A percentile compares a stretch with the other conserved stretches of the same genome.
phyloP scores from a whole-genome alignment of 2,329 filamentous ascomycete genomes.

The Sclerotinia nivalis region DNA sequence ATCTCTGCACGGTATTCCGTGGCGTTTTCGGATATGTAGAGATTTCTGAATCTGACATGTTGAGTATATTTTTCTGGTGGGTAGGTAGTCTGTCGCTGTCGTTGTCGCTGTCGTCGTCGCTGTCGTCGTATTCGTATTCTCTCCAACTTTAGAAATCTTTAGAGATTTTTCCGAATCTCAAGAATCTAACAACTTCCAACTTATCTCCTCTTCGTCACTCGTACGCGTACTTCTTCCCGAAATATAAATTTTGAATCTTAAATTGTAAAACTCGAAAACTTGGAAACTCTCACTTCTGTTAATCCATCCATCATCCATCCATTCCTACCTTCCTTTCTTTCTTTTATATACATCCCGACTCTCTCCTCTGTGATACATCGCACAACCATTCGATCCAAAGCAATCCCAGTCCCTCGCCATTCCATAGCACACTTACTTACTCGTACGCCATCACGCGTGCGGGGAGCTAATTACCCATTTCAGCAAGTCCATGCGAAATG shows the following conservation, averaged over 20 bases:
- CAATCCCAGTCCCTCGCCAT: not conserved
- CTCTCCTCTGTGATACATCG: not conserved
- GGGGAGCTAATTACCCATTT: not conserved
- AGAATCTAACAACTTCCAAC: too few species aligned
- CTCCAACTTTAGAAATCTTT: too few species aligned
- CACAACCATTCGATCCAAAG: not conserved
- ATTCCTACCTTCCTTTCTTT: accelerated
- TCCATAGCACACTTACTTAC: not conserved
- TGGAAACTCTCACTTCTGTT: not conserved
- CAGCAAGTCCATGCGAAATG: constrained; percentile 1
- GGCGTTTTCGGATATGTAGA: not conserved
- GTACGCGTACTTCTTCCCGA: too few species aligned
- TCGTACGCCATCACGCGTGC: not conserved
- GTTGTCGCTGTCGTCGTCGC: too few species aligned
- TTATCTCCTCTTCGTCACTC: too few species aligned
- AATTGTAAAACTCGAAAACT: too few species aligned
- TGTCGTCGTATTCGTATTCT: too few species aligned
- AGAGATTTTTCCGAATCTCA: too few species aligned
- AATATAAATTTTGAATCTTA: too few species aligned
- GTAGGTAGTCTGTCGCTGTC: too few species aligned
- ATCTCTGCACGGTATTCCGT: constrained; percentile 10
- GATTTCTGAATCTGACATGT: not conserved
- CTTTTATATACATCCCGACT: not conserved
- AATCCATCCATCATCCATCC: not conserved
- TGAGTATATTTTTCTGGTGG: too few species aligned